A percentile compares a stretch with the other conserved stretches of the same genome.
Conservation (phyloP, 352 stramenopile genomes). For the Globisporangium paroecandrum region DNA sequence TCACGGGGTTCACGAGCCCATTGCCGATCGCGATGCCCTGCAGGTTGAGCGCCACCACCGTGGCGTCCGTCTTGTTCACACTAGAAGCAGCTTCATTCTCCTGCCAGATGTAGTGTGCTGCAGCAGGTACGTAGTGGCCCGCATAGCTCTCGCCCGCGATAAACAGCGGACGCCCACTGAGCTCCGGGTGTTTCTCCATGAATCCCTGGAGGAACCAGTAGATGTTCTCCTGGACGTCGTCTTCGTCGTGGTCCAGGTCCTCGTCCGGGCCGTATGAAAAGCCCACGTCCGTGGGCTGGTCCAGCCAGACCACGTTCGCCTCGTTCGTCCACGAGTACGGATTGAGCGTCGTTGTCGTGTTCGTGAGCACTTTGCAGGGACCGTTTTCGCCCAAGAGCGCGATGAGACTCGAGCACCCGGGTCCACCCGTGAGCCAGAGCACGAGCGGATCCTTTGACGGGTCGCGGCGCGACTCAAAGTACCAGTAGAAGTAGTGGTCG, state of each 20-base stretch:
- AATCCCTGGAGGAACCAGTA: slow-evolving; percentile 39
- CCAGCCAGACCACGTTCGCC: slow-evolving; percentile 39
- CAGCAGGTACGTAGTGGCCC: slow-evolving; percentile 36
- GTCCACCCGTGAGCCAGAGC: slow-evolving; percentile 36
- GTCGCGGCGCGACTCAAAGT: slow-evolving; percentile 28
- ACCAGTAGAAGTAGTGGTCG: slow-evolving; percentile 49
- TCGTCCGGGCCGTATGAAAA: slow-evolving; percentile 27
- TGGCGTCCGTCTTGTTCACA: slow-evolving; percentile 4
- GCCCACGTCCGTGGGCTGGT: slow-evolving; percentile 33
- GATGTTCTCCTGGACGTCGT: slow-evolving; percentile 37
- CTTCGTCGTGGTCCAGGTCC: slow-evolving; percentile 32
- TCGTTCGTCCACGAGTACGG: slow-evolving; percentile 38
- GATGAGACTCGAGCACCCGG: slow-evolving; percentile 34
- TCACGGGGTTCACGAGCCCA: slow-evolving; percentile 28
- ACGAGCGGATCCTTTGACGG: slow-evolving; percentile 28
- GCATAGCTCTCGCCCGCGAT: slow-evolving; percentile 39
- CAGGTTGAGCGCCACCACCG: slow-evolving; percentile 22
- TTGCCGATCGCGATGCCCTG: slow-evolving; percentile 42
- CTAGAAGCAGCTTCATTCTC: slow-evolving; percentile 15
- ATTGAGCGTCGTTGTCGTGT: slow-evolving; percentile 24
- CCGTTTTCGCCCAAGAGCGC: slow-evolving; percentile 36
- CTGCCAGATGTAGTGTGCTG: slow-evolving; percentile 31
- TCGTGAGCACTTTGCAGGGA: slow-evolving; percentile 25
- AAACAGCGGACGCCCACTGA: slow-evolving; percentile 26
- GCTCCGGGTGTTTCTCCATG: slow-evolving; percentile 31